Conservation (phyloP, 768 basidiomycete species). For the Coprinellus aureogranulatus region DNA sequence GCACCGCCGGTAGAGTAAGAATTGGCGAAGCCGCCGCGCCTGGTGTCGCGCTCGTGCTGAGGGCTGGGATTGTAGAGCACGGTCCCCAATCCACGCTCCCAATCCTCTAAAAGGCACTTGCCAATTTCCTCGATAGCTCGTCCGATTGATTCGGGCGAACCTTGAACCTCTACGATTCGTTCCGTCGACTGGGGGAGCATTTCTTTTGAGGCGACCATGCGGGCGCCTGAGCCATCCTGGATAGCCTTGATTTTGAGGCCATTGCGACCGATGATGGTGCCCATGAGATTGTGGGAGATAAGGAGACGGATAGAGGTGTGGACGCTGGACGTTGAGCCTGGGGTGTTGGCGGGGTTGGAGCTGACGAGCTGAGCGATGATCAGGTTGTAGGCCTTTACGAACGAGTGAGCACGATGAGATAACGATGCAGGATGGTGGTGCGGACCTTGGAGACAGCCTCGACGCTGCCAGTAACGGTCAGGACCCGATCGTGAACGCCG, state of each 20-base stretch:
- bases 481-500: slow-evolving; percentile 96
- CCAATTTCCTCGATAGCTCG: slow-evolving; percentile 95
- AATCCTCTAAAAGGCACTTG: slow-evolving; percentile 92
- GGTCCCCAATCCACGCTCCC: slow-evolving; percentile 91
- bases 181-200: slow-evolving; percentile 99
- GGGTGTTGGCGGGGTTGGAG: slow-evolving; percentile 71
- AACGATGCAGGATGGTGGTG: slow-evolving; percentile 8
- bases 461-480: slow-evolving; percentile 89
- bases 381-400: slow-evolving; percentile 84
- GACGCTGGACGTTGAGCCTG: slow-evolving; percentile 61
- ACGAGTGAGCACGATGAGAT: slow-evolving; percentile 13
- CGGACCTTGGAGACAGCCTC: slow-evolving; percentile 89
- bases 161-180: slow-evolving; percentile 97
- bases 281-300: slow-evolving; percentile 99
- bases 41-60: slow-evolving; percentile 62
- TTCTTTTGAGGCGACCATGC: slow-evolving; percentile 98
- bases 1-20: slow-evolving; percentile 33
- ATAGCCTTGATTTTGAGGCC: slow-evolving; percentile 99
- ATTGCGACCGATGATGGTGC: slow-evolving; percentile 92
- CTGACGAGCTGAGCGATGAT: slow-evolving; percentile 89
- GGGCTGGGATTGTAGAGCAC: slow-evolving; percentile 94
- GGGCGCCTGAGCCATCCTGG: slow-evolving; percentile 91
- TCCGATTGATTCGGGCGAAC: slow-evolving; percentile 87
- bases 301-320: slow-evolving; percentile 94
- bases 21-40: slow-evolving; percentile 50